Percentiles rank a stretch among this genome's conserved stretches.
Conservation (phyloP, 257 asterid species). For the Fraxinus quadrangulata region DNA sequence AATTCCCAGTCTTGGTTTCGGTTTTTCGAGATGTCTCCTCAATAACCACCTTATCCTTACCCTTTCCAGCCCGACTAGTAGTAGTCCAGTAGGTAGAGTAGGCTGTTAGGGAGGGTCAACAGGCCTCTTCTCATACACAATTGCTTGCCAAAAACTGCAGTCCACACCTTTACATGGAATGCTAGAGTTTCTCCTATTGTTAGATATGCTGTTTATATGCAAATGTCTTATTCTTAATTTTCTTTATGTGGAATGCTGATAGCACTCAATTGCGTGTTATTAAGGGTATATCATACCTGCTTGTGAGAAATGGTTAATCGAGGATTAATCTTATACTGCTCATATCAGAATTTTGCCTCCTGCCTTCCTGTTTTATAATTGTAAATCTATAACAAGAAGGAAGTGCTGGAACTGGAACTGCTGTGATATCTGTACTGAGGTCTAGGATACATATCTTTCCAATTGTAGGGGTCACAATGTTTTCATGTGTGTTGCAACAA, state of each 20-base stretch:
- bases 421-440: neutral
- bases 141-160: no score
- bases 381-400: neutral
- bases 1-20: no score
- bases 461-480: neutral
- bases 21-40: no score
- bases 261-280: neutral
- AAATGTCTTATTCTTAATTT: neutral
- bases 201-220: conserved; percentile 2
- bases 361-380: neutral
- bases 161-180: neutral
- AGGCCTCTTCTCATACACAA: no score
- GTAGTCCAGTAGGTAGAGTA: no score
- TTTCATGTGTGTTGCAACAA: neutral
- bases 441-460: neutral
- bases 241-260: neutral
- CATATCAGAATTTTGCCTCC: neutral
- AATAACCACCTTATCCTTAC: no score
- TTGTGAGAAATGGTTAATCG: neutral
- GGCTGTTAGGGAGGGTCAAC: no score
- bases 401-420: neutral
- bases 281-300: neutral
- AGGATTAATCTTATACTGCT: neutral
- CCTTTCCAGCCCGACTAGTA: no score
- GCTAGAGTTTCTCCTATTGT: conserved; percentile 17